A percentile compares a stretch with the other conserved stretches of the same genome.
Evolutionary conservation across 2,329 filamentous ascomycete species (phyloP).

Genomic region (Fusarium torreyae): DNA sequence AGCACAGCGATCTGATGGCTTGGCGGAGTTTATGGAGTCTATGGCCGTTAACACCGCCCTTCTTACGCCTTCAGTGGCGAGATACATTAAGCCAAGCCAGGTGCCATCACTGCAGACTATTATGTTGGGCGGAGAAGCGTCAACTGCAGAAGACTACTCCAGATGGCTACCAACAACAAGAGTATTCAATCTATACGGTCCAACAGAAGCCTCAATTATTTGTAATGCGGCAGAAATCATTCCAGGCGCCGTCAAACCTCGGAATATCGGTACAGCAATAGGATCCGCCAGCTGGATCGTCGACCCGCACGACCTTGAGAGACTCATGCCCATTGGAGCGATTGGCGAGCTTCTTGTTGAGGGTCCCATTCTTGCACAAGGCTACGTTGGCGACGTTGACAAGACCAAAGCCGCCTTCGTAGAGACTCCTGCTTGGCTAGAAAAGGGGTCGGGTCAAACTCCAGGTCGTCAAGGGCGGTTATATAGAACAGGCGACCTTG

Average conservation of each 20-base stretch:
- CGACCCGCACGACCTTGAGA: slow-evolving; percentile 21
- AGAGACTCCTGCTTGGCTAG: not conserved
- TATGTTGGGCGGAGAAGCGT: not conserved
- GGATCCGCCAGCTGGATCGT: slow-evolving; percentile 14
- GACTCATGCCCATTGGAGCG: slow-evolving; percentile 44
- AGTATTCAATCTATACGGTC: slow-evolving; percentile 7
- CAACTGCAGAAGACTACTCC: not conserved
- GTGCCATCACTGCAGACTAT: slow-evolving; percentile 2
- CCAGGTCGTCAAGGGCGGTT: not conserved
- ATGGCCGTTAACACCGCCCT: slow-evolving; percentile 47
- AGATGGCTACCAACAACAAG: not conserved
- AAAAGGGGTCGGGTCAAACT: not conserved
- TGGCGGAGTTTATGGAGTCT: slow-evolving; percentile 61
- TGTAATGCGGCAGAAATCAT: not conserved
- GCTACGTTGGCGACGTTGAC: slow-evolving; percentile 26
- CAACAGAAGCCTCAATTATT: slow-evolving; percentile 6
- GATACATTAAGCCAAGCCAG: slow-evolving; percentile 22
- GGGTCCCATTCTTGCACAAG: slow-evolving; percentile 67
- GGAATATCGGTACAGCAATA: slow-evolving; percentile 6
- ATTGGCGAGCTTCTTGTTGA: slow-evolving; percentile 62
- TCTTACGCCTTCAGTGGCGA: slow-evolving; percentile 63
- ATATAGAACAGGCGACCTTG: slow-evolving; percentile 38
- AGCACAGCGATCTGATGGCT: slow-evolving; percentile 63
- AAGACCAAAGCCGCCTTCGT: slow-evolving; percentile 23
- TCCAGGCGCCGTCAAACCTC: not conserved